Conservation (phyloP, 169 alveolate genomes). For the Perkinsus olseni region DNA sequence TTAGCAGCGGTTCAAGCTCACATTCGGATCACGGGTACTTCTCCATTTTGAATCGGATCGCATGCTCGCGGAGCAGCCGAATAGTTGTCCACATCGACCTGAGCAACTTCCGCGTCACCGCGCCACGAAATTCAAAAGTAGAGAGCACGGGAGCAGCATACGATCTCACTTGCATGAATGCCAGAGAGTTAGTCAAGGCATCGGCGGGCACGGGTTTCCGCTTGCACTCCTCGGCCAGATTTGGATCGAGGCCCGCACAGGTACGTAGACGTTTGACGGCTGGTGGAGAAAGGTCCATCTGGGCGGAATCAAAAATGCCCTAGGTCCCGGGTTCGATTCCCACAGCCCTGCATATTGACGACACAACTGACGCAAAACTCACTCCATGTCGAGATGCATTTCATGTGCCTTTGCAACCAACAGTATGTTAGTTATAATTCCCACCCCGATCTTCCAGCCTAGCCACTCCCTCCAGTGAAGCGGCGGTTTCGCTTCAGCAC, state of each 20-base stretch:
- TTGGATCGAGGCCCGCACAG: neutral
- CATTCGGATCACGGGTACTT: neutral
- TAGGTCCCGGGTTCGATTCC: neutral
- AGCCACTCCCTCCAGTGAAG: neutral
- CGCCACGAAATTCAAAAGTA: no score
- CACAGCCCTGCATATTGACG: neutral
- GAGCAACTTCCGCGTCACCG: neutral
- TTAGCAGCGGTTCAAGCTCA: no score
- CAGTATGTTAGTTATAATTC: neutral
- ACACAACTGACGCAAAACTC: neutral
- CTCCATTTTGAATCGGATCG: neutral
- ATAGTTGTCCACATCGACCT: neutral
- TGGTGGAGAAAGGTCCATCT: neutral
- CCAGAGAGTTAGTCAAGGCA: neutral
- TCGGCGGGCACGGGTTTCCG: neutral
- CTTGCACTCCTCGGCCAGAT: neutral
- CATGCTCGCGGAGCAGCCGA: neutral
- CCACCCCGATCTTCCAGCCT: neutral
- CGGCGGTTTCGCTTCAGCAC: no score
- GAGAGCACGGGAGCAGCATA: neutral
- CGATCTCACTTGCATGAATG: neutral
- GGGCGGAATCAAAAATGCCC: neutral
- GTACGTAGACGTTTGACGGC: neutral
- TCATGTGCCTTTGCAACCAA: neutral
- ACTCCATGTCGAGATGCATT: neutral